phyloP scores from a whole-genome alignment of 441 rosid species.

The Erodium texanum region DNA sequence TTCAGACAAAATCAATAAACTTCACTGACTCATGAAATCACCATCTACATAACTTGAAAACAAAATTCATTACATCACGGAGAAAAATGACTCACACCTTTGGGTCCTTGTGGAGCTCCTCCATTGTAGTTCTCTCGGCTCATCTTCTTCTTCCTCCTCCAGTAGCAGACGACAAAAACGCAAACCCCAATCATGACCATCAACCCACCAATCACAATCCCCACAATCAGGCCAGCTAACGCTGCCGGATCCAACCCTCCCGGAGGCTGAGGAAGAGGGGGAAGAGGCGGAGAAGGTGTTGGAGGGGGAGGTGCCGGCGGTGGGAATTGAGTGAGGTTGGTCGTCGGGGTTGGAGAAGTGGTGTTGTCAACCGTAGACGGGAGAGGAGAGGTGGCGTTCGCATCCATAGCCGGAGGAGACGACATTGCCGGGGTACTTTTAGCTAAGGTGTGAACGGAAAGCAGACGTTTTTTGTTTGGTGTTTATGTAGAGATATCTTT shows the following conservation, averaged over 20 bases:
- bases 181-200: slow-evolving; percentile 36
- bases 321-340: slow-evolving; percentile 21
- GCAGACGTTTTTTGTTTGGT: too few relatives aligned
- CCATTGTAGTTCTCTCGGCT: slow-evolving; percentile 45
- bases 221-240: slow-evolving; percentile 51
- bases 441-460: too few relatives aligned
- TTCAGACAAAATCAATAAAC: background rate
- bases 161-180: slow-evolving; percentile 39
- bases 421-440: slow-evolving; percentile 8
- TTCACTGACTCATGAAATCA: background rate
- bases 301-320: slow-evolving; percentile 13
- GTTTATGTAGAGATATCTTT: too few relatives aligned
- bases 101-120: slow-evolving; percentile 33
- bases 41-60: background rate
- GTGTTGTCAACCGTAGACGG: slow-evolving; percentile 25
- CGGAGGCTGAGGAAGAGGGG: slow-evolving; percentile 18
- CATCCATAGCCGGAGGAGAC: slow-evolving; percentile 5
- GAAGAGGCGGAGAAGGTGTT: background rate
- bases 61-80: slow-evolving; percentile 1
- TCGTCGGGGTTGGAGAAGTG: background rate
- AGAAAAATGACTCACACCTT: slow-evolving; percentile 26
- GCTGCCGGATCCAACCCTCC: slow-evolving; percentile 24
- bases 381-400: slow-evolving; percentile 14
- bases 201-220: slow-evolving; percentile 67
- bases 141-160: slow-evolving; percentile 37